Conservation (phyloP, 495 filamentous ascomycete genomes). For the Aspergillus taichungensis region DNA sequence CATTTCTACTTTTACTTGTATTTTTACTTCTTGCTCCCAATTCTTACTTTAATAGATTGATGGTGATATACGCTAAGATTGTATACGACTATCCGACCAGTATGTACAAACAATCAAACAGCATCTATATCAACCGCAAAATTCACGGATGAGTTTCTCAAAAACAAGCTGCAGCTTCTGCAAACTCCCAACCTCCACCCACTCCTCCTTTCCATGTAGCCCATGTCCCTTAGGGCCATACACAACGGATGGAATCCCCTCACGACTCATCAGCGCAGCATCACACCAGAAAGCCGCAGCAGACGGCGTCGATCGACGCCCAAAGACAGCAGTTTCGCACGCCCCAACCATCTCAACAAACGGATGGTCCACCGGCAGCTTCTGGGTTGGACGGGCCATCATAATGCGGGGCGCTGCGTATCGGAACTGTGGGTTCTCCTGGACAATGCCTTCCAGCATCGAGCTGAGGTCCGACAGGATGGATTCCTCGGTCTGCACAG, state of each 20-base stretch:
- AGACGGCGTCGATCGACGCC: constrained; percentile 8
- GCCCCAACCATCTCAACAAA: constrained; percentile 21
- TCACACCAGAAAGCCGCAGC: constrained; percentile 35
- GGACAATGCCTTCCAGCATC: constrained; percentile 13
- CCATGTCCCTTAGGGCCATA: constrained; percentile 35
- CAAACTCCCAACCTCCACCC: constrained; percentile 31
- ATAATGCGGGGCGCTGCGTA: constrained; percentile 21
- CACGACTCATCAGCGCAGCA: constrained; percentile 29
- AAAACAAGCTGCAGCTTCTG: constrained; percentile 16
- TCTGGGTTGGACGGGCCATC: constrained; percentile 27
- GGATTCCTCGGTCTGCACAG: constrained; percentile 23
- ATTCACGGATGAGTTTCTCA: constrained; percentile 15
- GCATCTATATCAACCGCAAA: constrained; percentile 16
- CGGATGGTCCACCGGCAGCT: constrained; percentile 23
- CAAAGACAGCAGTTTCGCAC: constrained; percentile 10
- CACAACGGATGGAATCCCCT: constrained; percentile 32
- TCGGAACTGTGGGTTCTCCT: constrained; percentile 17
- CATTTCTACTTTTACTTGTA: too few species aligned
- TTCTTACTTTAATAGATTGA: too few species aligned
- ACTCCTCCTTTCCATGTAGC: constrained; percentile 38
- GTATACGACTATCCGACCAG: neutral
- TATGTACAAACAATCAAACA: neutral
- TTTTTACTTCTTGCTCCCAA: too few species aligned
- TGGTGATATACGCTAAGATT: too few species aligned
- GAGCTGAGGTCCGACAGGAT: constrained; percentile 20